phyloP scores from a whole-genome alignment of 139 green algal genomes.

The Closterium sp. region DNA sequence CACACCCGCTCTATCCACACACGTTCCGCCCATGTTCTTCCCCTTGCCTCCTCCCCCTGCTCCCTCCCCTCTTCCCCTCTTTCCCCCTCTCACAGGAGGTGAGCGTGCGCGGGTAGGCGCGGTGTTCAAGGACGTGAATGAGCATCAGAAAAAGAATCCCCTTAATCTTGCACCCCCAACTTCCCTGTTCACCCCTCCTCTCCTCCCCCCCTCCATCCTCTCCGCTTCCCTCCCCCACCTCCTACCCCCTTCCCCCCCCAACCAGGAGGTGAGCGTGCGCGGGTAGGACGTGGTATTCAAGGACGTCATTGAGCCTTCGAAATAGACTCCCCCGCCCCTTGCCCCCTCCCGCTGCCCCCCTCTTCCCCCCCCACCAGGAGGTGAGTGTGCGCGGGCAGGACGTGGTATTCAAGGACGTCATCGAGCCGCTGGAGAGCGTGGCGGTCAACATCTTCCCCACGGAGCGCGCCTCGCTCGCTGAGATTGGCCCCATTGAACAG shows the following conservation, averaged over 20 bases:
- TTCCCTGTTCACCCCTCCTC: background rate
- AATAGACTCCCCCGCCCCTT: background rate
- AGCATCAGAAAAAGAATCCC: too few species aligned
- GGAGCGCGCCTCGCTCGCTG: constrained; percentile 78
- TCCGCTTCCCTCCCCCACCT: background rate
- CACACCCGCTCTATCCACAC: too few species aligned
- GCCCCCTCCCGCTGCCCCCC: background rate
- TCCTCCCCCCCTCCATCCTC: background rate
- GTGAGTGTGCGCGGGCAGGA: constrained; percentile 80
- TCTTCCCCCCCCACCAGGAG: constrained; percentile 28
- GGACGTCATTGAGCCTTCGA: constrained; percentile 98
- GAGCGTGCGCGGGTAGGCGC: background rate
- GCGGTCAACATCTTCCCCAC: constrained; percentile 83
- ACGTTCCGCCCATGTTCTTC: background rate
- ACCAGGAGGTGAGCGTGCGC: constrained; percentile 68
- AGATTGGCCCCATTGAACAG: constrained; percentile 75
- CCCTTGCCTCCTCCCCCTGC: background rate
- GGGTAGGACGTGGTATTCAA: constrained; percentile 93
- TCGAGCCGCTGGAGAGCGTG: constrained; percentile 95
- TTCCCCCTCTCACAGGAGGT: background rate
- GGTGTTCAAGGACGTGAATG: background rate
- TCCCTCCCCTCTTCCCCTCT: background rate
- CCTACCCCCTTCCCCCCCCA: background rate
- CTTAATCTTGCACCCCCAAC: too few species aligned
- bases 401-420: constrained; percentile 96